phyloP scores from a whole-genome alignment of 345 rosid species.

The Hibiscus mutabilis region DNA sequence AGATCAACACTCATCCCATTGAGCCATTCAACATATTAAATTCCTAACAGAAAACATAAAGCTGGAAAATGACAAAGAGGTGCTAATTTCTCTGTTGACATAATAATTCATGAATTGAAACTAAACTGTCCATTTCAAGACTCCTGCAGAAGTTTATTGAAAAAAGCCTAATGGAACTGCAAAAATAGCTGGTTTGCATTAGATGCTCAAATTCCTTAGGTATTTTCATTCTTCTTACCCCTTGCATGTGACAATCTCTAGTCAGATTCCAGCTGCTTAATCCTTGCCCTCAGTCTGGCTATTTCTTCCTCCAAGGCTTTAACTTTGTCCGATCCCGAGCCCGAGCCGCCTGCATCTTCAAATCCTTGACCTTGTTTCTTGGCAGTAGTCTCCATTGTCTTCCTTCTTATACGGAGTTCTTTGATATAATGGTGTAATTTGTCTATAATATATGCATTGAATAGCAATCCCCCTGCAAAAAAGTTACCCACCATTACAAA shows the following conservation, averaged over 20 bases:
- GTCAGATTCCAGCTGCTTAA: slow-evolving; percentile 42
- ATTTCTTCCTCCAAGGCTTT: slow-evolving; percentile 53
- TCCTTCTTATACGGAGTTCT: slow-evolving; percentile 74
- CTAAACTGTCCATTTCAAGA: too few relatives aligned
- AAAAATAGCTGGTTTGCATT: background rate
- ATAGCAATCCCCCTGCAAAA: slow-evolving; percentile 64
- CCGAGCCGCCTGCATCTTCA: slow-evolving; percentile 45
- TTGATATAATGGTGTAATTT: slow-evolving; percentile 84
- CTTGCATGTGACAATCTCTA: slow-evolving; percentile 54
- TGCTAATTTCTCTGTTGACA: too few relatives aligned
- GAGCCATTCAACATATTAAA: slow-evolving; percentile 5
- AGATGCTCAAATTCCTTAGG: slow-evolving; percentile 24
- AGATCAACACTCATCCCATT: slow-evolving; percentile 16
- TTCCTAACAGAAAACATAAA: background rate
- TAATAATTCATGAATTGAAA: background rate
- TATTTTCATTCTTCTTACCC: slow-evolving; percentile 48
- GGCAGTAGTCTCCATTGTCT: slow-evolving; percentile 62
- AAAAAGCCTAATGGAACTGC: background rate
- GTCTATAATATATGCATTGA: slow-evolving; percentile 81
- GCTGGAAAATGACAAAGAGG: too few relatives aligned
- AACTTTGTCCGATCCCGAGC: slow-evolving; percentile 26
- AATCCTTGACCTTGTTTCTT: slow-evolving; percentile 55
- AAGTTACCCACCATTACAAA: slow-evolving; percentile 13
- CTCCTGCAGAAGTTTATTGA: too few relatives aligned
- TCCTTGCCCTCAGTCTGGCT: slow-evolving; percentile 27